Evolutionary conservation across 2,329 filamentous ascomycete species (phyloP), one percentile per base, ranked within the genome.

Genomic region (Apiospora pterosperma): DNA sequence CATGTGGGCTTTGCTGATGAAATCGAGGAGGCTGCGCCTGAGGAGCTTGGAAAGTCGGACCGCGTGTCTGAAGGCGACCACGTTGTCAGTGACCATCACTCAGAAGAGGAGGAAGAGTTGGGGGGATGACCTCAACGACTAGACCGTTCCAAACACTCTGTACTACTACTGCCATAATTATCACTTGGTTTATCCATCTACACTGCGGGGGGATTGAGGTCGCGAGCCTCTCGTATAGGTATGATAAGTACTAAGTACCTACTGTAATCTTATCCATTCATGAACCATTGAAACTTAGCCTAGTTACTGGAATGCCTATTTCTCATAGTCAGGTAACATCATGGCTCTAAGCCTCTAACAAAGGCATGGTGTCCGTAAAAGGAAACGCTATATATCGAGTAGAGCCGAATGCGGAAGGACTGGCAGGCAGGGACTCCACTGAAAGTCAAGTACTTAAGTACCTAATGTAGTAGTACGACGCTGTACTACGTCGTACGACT

Each of bases 1-100:
- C 84, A 81, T 12, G 89, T 91, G 31, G 86, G 85, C 0, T 91
- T 91, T 73, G 82, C 82, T 2, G 87, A 88, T 25, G 85, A 87
- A 52, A 67, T 69, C 74, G 31, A 76, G 76, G 59, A 75, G 75
- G 36, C 67, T 66, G 64, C 67, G 65, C 65, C 73, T 6, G 70
- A 69, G 62, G 64, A 67, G 19, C 65, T 66, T 63, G 48, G 55
- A 63, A 58, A 66, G 23, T 36, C 48, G 41, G 63, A 67, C 48
- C 39, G 55, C 44, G 16, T 11, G 4, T 59, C 62, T 14, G 59
- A 42, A 28, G 55, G 62, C 36, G 31, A 66, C 4, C 59, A 60
- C 66, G 65, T 65, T 36, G 52, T 64, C 34, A 39, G 66, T 4
- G 44, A 55, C 31, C 65, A 69, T 36, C 68, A 67, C 39, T 59